phyloP scores from a whole-genome alignment of 2,329 filamentous ascomycete species.

The Dactylellina cionopaga region DNA sequence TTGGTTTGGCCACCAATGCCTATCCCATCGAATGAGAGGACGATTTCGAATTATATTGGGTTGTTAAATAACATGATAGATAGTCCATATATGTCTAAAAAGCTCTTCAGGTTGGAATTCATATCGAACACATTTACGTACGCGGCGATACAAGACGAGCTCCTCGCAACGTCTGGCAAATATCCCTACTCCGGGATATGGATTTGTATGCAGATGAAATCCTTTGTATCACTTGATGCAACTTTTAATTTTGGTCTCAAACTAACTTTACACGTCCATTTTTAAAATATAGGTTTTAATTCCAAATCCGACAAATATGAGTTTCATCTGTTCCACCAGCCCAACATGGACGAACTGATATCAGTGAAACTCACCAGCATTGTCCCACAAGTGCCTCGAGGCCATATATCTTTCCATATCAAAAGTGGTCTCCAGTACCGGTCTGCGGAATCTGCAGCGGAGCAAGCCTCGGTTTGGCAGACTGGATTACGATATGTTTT shows the following conservation, averaged over 20 bases:
- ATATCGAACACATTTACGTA: conserved; percentile 5
- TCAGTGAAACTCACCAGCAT: conserved; percentile 17
- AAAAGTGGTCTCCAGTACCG: too few species aligned
- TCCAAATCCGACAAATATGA: conserved; percentile 9
- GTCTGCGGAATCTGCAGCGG: too few species aligned
- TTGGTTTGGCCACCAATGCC: conserved; percentile 14
- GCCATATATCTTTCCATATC: too few species aligned
- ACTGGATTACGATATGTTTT: too few species aligned
- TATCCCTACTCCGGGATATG: conserved; percentile 4
- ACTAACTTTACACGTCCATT: not conserved
- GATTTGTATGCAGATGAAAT: conserved; percentile 34
- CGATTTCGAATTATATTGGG: not conserved
- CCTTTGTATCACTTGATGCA: not conserved
- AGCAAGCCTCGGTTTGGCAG: too few species aligned
- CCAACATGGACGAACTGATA: not conserved
- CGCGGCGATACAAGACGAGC: conserved; percentile 10
- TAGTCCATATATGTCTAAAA: not conserved
- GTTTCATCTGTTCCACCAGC: conserved; percentile 23
- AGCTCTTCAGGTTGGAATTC: conserved; percentile 22
- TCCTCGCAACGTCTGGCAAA: not conserved
- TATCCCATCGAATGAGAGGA: conserved; percentile 14
- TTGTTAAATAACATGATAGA: too few species aligned
- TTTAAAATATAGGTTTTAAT: conserved; percentile 2
- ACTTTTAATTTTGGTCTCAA: not conserved
- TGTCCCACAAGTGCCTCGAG: too few species aligned